Conservation (phyloP, 768 basidiomycete species). For the Leccinum subgranulosum region DNA sequence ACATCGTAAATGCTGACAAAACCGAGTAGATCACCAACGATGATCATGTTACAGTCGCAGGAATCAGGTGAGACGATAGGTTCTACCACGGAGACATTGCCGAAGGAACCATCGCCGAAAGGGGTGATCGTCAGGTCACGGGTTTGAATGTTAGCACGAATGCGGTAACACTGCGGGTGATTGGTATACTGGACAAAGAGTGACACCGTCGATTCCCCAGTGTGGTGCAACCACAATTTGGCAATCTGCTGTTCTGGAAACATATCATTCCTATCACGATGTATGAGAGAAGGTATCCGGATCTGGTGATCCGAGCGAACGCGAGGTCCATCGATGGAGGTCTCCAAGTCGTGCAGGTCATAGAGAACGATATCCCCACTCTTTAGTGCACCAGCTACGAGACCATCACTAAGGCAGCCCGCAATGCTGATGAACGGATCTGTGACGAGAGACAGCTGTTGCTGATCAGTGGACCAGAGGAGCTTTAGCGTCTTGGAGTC, state of each 20-base stretch:
- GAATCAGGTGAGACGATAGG: slow-evolving; percentile 43
- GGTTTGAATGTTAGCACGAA: slow-evolving; percentile 35
- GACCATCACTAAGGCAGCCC: slow-evolving; percentile 39
- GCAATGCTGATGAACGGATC: slow-evolving; percentile 54
- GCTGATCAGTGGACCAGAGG: slow-evolving; percentile 58
- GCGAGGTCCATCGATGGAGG: slow-evolving; percentile 7
- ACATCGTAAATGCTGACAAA: slow-evolving; percentile 62
- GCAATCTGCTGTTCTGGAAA: slow-evolving; percentile 7
- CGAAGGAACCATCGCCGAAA: slow-evolving; percentile 54
- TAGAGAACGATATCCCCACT: slow-evolving; percentile 61
- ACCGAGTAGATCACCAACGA: slow-evolving; percentile 66
- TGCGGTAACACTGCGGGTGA: slow-evolving; percentile 50
- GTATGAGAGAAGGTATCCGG: slow-evolving; percentile 37
- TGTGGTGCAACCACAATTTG: slow-evolving; percentile 17
- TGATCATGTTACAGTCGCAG: slow-evolving; percentile 47
- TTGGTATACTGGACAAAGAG: slow-evolving; percentile 53
- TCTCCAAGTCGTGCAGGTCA: slow-evolving; percentile 39
- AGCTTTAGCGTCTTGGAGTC: slow-evolving; percentile 51
- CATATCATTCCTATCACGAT: slow-evolving; percentile 2
- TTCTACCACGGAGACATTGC: slow-evolving; percentile 46
- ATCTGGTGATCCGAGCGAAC: slow-evolving; percentile 26
- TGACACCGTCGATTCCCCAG: neutral
- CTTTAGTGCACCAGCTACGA: slow-evolving; percentile 47
- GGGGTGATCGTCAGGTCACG: slow-evolving; percentile 32
- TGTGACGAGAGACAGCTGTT: slow-evolving; percentile 32